Conservation (phyloP, 768 basidiomycete genomes). For the Mrakia hoshinonis region DNA sequence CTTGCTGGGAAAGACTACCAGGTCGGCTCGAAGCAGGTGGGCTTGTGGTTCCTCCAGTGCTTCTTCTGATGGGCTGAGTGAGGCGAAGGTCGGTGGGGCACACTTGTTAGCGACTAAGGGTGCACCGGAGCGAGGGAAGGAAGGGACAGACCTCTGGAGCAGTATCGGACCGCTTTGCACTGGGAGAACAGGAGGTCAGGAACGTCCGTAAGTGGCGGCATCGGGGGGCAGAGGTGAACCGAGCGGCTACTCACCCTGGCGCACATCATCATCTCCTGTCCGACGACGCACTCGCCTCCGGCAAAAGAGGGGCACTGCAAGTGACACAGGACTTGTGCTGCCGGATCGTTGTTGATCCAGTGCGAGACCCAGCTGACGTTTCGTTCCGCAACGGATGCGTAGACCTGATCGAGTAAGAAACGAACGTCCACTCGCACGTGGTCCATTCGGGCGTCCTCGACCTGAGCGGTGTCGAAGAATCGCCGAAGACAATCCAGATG, state of each 20-base stretch:
- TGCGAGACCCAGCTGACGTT: too few species aligned
- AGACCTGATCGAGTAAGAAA: too few species aligned
- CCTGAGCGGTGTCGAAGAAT: too few species aligned
- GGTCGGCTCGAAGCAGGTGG: not conserved
- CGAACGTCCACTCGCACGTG: too few species aligned
- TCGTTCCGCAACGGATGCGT: too few species aligned
- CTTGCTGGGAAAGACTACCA: too few species aligned
- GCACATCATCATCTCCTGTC: not conserved
- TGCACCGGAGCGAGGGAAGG: not conserved
- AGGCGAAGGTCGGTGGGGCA: too few species aligned
- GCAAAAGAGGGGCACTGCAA: not conserved
- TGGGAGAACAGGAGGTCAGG: not conserved
- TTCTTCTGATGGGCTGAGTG: not conserved
- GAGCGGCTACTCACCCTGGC: not conserved
- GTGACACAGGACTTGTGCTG: not conserved
- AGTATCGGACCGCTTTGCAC: not conserved
- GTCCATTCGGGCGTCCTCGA: too few species aligned
- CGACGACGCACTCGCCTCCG: not conserved
- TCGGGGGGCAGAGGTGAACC: not conserved
- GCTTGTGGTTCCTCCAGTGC: not conserved
- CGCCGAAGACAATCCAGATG: too few species aligned
- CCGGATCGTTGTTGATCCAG: not conserved
- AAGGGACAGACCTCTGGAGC: not conserved
- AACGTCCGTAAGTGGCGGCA: not conserved
- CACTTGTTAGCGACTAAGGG: not conserved